A percentile compares a stretch with the other conserved stretches of the same genome.
Conservation (phyloP, 1,284 basidiomycete species). For the Ustilago cynodontis region DNA sequence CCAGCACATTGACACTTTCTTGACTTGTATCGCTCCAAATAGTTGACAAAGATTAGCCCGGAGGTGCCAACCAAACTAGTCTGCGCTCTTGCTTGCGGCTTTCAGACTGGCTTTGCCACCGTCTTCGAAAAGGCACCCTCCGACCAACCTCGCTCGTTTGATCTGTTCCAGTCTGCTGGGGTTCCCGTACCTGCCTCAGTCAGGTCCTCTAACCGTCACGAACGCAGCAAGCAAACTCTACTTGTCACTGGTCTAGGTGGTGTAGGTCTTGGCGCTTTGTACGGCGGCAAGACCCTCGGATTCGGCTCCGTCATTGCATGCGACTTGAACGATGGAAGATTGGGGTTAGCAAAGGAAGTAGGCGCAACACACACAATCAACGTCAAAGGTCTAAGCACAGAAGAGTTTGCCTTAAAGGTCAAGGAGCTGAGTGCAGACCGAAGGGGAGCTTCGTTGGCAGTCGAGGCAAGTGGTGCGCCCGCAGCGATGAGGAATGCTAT, state of each 20-base stretch:
- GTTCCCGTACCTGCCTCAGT: slow-evolving; percentile 9
- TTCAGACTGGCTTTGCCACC: slow-evolving; percentile 37
- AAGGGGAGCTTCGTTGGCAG: slow-evolving; percentile 22
- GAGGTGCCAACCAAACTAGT: slow-evolving; percentile 29
- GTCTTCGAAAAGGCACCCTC: slow-evolving; percentile 35
- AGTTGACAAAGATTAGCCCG: slow-evolving; percentile 36
- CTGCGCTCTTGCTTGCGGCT: slow-evolving; percentile 30
- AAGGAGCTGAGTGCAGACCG: slow-evolving; percentile 28
- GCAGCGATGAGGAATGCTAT: slow-evolving; percentile 18
- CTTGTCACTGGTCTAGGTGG: slow-evolving; percentile 30
- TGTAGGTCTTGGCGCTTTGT: slow-evolving; percentile 32
- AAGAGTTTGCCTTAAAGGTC: slow-evolving; percentile 25
- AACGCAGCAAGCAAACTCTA: slow-evolving; percentile 33
- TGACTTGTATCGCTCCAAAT: neutral
- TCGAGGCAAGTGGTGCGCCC: slow-evolving; percentile 27
- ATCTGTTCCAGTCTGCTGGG: slow-evolving; percentile 21
- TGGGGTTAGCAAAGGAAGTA: slow-evolving; percentile 27
- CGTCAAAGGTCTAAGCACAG: slow-evolving; percentile 15
- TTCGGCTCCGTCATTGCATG: slow-evolving; percentile 26
- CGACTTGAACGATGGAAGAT: slow-evolving; percentile 28
- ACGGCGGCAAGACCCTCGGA: slow-evolving; percentile 23
- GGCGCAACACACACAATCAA: slow-evolving; percentile 31
- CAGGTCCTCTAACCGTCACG: slow-evolving; percentile 6
- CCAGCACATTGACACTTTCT: neutral
- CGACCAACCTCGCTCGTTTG: slow-evolving; percentile 21